Evolutionary conservation across 176 grass and related monocot genomes (phyloP), one percentile per base, ranked within the genome.

Genomic region (Canna indica): DNA sequence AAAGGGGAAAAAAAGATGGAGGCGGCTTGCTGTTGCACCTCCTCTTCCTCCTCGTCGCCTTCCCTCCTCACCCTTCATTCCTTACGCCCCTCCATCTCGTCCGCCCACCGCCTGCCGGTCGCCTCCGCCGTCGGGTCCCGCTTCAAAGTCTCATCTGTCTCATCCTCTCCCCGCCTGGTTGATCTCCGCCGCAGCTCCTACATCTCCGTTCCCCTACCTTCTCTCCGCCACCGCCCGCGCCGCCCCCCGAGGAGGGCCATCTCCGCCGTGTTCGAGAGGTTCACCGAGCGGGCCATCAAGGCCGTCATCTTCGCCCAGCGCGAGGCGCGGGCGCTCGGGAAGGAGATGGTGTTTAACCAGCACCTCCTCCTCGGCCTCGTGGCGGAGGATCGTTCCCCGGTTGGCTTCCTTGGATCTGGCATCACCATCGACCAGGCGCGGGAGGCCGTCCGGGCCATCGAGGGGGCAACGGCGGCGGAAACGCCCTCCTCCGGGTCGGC

Each of bases 241-340:
- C 77, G 16, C 27, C 33, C 28, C 68, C 27, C 58, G 38, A 47
- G 33, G 15, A 39, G 30, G 17, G 70, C 62, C 4, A 47, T 85
- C 71, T 78, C 32, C 71, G 93, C 93, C 22, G 88, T 97, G 7
- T 97, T 92, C 77, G 93, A 97, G 82, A 73, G 88, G 9, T 97
- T 97, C 84, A 92, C 93, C 50, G 88, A 92, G 93, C 76, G 88
- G 59, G 86, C 93, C 45, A 85, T 97, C 57, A 92, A 87, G 75
- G 81, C 83, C 3, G 83, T 97, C 30, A 89, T 92, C 73, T 88
- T 87, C 57, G 84, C 93, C 11, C 93, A 97, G 81, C 71, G 81
- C 72, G 93, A 97, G 86, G 88, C 93, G 0, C 74, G 76, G 18
- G 83, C 79, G 58, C 79, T 90, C 11, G 88, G 93, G 32, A 80